Base-by-base conservation (phyloP, 2,329 filamentous ascomycete genomes). In the Scedosporium boydii region DNA sequence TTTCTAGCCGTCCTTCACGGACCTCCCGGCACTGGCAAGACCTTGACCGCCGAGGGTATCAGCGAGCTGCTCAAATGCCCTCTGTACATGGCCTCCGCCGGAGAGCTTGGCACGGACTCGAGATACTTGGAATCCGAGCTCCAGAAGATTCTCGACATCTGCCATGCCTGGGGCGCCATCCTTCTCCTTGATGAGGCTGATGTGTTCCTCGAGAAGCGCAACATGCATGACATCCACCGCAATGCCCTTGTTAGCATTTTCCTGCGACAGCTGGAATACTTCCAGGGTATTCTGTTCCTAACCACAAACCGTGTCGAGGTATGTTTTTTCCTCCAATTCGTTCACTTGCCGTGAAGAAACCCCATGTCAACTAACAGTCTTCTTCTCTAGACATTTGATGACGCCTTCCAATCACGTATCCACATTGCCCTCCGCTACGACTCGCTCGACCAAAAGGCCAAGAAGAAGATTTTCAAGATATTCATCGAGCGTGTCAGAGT, bases 391-490 rank as follows among this genome's bases (percentile, higher is more conserved):
- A 93, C 90, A 0, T 96, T 96, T 69, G 92, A 96, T 68, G 90
- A 95, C 65, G 92, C 92, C 0, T 96, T 96, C 79, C 89, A 95
- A 71, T 90, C 87, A 9, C 85, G 92, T 26, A 96, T 96, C 65
- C 91, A 96, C 72, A 87, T 96, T 68, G 90, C 91, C 0, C 78
- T 96, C 7, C 82, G 89, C 29, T 96, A 96, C 74, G 89, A 89
- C 46, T 85, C 88, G 58, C 80, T 96, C 7, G 86, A 86, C 46
- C 73, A 77, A 4, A 87, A 88, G 69, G 91, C 91, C 10, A 89
- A 89, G 75, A 87, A 86, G 68, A 82, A 85, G 64, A 89, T 96
- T 56, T 96, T 93, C 85, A 87, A 87, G 74, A 87, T 92, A 75
- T 96, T 96, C 74, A 79, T 96, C 46, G 85, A 88, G 63, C 84